A percentile compares a stretch with the other conserved stretches of the same genome.
phyloP scores from a whole-genome alignment of 345 rosid genomes.

The Triadica sebifera region DNA sequence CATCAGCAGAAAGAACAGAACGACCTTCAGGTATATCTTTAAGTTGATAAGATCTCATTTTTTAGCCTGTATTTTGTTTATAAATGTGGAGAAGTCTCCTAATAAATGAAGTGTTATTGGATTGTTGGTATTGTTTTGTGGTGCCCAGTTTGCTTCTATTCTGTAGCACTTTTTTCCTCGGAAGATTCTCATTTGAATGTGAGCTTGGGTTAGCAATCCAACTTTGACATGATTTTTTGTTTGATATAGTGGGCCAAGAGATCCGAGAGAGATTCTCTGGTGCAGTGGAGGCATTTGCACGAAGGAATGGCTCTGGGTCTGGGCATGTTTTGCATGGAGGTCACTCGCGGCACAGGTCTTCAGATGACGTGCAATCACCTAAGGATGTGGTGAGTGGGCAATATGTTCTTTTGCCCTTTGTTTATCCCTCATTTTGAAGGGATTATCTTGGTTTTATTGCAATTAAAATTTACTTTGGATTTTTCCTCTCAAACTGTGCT shows the following conservation, averaged over 20 bases:
- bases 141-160: neutral
- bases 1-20: constrained; percentile 51
- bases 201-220: neutral
- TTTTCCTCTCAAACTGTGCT: neutral
- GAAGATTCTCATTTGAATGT: neutral
- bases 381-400: constrained; percentile 48
- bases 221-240: constrained; percentile 12
- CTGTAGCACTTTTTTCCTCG: neutral
- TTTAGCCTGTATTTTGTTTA: neutral
- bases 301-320: constrained; percentile 50
- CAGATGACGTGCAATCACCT: constrained; percentile 54
- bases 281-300: constrained; percentile 69
- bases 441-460: neutral
- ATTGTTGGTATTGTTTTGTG: neutral
- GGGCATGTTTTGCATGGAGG: constrained; percentile 42
- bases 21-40: constrained; percentile 38
- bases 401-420: neutral
- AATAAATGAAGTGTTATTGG: neutral
- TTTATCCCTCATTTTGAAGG: neutral
- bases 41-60: neutral
- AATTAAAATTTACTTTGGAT: neutral
- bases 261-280: constrained; percentile 61
- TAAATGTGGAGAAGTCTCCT: neutral
- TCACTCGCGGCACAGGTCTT: constrained; percentile 48
- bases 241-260: constrained; percentile 50